Base-by-base conservation (phyloP, 176 grass and related monocot genomes). In the Oryza brachyantha region DNA sequence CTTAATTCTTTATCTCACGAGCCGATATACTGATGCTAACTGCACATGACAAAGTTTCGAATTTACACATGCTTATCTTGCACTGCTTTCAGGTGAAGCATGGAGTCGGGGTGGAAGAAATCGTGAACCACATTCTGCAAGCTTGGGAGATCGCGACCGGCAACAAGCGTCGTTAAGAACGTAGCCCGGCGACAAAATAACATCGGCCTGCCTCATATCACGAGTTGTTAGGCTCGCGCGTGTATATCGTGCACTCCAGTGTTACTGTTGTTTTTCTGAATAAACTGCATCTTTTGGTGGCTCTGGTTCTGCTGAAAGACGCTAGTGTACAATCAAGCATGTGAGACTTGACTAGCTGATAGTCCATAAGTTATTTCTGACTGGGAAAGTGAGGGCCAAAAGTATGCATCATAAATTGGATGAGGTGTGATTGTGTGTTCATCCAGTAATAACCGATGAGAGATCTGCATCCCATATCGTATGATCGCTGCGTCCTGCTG, bases 121-220 rank as follows among this genome's bases (percentile, higher is more conserved):
- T 98, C 0, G 90, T 94, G n/a, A 73, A 85, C 37, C 92, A 94
- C 27, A 57, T 98, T 57, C 60, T 98, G 75, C 85, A 87, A 28
- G 83, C 92, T 5, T 98, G 96, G 92, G 96, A 95, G 79, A 64
- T 82, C 9, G 87, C 81, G 4, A 98, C 92, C 0, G 90, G 88
- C 70, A 93, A 85, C 74, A 66, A 86, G 46, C 88, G 76, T 7
- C 90, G 70, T 42, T 98, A 80, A 83, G 29, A n/a, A 16, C n/a
- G 35, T 42, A 13, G 12, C 41, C 41, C 41, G 41, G 41, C 12
- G 12, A 8, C 17, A 36, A 36, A 36, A 36, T 0, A 36, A 6
- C 35, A 36, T 36, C 35, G 35, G 35, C 35, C 6, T 29, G 29
- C 35, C 13, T 1, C 13, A 32, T 45, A 14, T 48, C 14, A 52